phyloP scores from a whole-genome alignment of 2,329 filamentous ascomycete species.

The Seiridium cupressi region DNA sequence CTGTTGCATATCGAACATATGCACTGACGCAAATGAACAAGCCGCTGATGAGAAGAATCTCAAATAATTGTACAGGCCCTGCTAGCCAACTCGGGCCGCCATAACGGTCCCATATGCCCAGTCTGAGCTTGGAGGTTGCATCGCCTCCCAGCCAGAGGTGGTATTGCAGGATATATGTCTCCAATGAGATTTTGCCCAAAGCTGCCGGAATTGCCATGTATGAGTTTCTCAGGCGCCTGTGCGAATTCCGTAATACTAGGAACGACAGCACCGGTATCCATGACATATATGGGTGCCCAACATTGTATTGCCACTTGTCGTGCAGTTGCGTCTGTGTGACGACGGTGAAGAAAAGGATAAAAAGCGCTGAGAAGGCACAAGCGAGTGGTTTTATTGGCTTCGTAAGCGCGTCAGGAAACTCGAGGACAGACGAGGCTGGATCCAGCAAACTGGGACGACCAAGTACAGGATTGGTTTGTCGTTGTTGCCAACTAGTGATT shows the following conservation, averaged over 20 bases:
- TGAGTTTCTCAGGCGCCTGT: constrained; percentile 35
- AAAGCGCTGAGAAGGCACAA: constrained; percentile 10
- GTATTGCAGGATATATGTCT: constrained; percentile 59
- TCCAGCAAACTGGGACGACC: constrained; percentile 3
- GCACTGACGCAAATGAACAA: constrained; percentile 23
- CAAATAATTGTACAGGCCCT: constrained; percentile 16
- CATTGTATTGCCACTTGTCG: constrained; percentile 42
- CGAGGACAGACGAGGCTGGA: neutral
- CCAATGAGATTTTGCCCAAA: constrained; percentile 55
- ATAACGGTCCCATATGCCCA: constrained; percentile 11
- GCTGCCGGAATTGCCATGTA: constrained; percentile 48
- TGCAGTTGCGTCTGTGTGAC: constrained; percentile 22
- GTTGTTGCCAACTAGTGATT: constrained; percentile 17
- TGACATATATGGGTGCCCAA: constrained; percentile 51
- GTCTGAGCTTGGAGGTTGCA: constrained; percentile 47
- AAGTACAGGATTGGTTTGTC: constrained; percentile 9
- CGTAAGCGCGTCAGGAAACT: neutral
- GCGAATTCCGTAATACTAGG: constrained; percentile 49
- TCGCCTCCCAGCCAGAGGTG: constrained; percentile 63
- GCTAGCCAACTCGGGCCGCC: constrained; percentile 4
- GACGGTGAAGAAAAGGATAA: constrained; percentile 31
- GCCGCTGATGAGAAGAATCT: constrained; percentile 22
- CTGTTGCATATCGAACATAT: constrained; percentile 19
- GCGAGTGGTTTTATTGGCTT: neutral
- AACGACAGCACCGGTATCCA: constrained; percentile 52